phyloP scores from a whole-genome alignment of 2,329 filamentous ascomycete genomes.

The Penicillium sp. region DNA sequence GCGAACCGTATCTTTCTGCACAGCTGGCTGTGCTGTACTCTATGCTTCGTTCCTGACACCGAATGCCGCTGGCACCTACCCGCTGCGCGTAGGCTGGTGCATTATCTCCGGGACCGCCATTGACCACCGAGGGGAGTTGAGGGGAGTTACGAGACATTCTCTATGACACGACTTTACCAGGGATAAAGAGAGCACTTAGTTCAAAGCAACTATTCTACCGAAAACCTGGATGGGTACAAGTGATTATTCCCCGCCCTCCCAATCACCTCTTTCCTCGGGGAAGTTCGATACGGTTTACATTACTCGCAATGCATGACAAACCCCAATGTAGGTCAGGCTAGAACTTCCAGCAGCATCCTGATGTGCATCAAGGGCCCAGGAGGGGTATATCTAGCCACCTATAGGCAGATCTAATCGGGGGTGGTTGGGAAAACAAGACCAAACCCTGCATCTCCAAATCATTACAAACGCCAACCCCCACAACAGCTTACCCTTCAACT shows the following conservation, averaged over 20 bases:
- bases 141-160: not conserved
- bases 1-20: slow-evolving; percentile 23
- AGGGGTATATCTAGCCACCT: not conserved
- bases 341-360: not conserved
- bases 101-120: slow-evolving; percentile 19
- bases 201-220: not conserved
- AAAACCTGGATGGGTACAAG: not conserved
- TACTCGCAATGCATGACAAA: not conserved
- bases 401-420: not conserved
- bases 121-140: not conserved
- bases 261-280: not conserved
- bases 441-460: not conserved
- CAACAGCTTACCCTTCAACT: not conserved
- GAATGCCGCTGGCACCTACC: slow-evolving; percentile 22
- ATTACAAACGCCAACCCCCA: not conserved
- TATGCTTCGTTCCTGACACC: slow-evolving; percentile 19
- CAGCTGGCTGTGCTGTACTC: slow-evolving; percentile 16
- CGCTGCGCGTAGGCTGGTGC: slow-evolving; percentile 21
- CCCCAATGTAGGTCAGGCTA: not conserved
- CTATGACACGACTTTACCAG: not conserved
- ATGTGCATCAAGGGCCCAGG: slow-evolving; percentile 1
- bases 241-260: not conserved
- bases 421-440: slow-evolving; percentile 2
- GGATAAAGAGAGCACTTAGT: not conserved
- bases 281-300: not conserved